Base-by-base conservation (phyloP, 371 early-diverging fungal species). In the Actinomucor elegans region DNA sequence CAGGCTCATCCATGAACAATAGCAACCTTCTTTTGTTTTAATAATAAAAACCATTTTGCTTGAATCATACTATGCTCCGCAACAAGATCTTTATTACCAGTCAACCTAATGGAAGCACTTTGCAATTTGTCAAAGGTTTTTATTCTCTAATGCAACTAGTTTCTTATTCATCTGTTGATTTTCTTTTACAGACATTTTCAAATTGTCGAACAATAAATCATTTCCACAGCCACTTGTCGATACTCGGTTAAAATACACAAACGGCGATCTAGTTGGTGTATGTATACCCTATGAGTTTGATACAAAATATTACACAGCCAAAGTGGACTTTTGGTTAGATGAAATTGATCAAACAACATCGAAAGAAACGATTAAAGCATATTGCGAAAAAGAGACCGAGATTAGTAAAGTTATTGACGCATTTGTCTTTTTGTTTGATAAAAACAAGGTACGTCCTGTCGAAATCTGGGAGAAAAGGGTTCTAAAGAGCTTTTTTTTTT, bases 271-370 rank as follows among this genome's bases (percentile, higher is more conserved):
- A 50, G 67, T 75, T 1, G 83, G 83, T 2, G 63, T 77, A 3
- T 69, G 66, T n/a, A 77, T 87, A 31, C 86, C 86, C 10, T 85
- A 81, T 75, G 73, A 60, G 2, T 75, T 90, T 21, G 72, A 79
- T 17, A 90, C 85, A 12, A 88, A 87, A 50, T 90, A 90, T 64
- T 90, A 89, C 57, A 77, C 76, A n/a, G 88, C 86, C 17, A 54
- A 76, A 11, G 77, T 90, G 5, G 81, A 76, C 41, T 77, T 88
- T 59, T 90, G 88, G 88, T 46, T 87, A 23, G 90, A 87, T 55
- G 77, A 80, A 44, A 69, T 80, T 0, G 55, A 53, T 17, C 49
- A 51, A 5, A 65, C 69, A 1, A 44, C 58, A 0, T 53, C 55
- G 14, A 67, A 72, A 46, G 75, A 75, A 28, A 67, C 66, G 3